Percentiles rank a stretch among this genome's conserved stretches.
These are phyloP conservation scores for Lactarius hengduanensis DNA, from an alignment of 768 basidiomycete genomes.

Conservation along the genomic window DNA sequence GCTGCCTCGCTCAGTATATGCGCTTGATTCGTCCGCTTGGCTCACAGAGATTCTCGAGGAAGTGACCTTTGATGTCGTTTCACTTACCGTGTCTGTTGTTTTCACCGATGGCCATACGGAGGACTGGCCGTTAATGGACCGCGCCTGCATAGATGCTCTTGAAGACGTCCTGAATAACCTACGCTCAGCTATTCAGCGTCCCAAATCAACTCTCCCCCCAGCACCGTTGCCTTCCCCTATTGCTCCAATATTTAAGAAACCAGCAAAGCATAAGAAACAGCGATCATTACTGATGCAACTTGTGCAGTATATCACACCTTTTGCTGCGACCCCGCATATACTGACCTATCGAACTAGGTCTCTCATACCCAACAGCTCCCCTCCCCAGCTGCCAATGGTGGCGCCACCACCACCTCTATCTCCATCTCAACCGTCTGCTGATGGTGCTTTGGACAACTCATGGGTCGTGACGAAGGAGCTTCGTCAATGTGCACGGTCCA, in stretches of 20 bases:
- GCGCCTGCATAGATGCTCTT: slow-evolving; percentile 45
- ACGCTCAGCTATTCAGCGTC: slow-evolving; percentile 45
- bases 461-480: slow-evolving; percentile 40
- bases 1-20: slow-evolving; percentile 50
- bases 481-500: slow-evolving; percentile 62
- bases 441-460: slow-evolving; percentile 23
- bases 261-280: slow-evolving; percentile 61
- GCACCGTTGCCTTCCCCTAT: slow-evolving; percentile 22
- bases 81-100: slow-evolving; percentile 45
- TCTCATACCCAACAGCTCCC: slow-evolving; percentile 18
- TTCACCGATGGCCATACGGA: slow-evolving; percentile 58
- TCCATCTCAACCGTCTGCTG: slow-evolving; percentile 19
- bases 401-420: slow-evolving; percentile 23
- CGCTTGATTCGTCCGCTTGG: slow-evolving; percentile 59
- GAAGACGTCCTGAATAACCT: slow-evolving; percentile 54
- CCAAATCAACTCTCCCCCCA: slow-evolving; percentile 33
- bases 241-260: slow-evolving; percentile 37
- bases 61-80: slow-evolving; percentile 59
- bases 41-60: slow-evolving; percentile 54
- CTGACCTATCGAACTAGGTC: slow-evolving; percentile 25
- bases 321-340: not conserved
- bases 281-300: slow-evolving; percentile 69
- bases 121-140: slow-evolving; percentile 46
- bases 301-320: slow-evolving; percentile 48
- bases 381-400: slow-evolving; percentile 7